Base-by-base conservation (phyloP, 768 basidiomycete genomes). In the Tylopilus vinaceipallidus region DNA sequence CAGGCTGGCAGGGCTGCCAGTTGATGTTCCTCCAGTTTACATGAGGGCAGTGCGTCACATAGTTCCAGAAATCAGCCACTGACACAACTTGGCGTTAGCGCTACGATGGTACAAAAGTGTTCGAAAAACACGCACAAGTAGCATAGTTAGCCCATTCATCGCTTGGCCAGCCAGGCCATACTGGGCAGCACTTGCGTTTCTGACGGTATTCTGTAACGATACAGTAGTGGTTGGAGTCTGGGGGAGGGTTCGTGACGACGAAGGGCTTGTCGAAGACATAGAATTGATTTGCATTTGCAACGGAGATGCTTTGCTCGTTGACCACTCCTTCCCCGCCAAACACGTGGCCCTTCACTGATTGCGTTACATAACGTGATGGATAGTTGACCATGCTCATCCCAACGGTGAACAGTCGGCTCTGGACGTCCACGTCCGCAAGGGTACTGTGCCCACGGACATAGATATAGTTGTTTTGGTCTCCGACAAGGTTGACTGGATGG, bases 391-490 rank as follows among this genome's bases (percentile, higher is more conserved):
- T 2, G 10, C 12, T 41, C 24, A 26, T 27, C 0, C 1, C 6
- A 8, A 53, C 7, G 3, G 42, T 24, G 4, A 35, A 53, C 16
- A 53, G 0, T 34, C 47, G 49, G 17, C 26, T 32, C 22, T 53
- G 47, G 22, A 49, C 38, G 23, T 53, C 52, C n/a, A 53, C 45
- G 19, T 45, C 47, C 11, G 39, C 6, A 10, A 37, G 22, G 13
- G 47, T 53, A 44, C 47, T 53, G 40, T 53, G 48, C 10, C 52
- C 52, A 6, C 52, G 47, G 14, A 53, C 1, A 29, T 45, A 53
- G 33, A 53, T 14, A 14, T 53, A 53, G 16, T 45, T 53, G 39
- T 45, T 13, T 11, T 12, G 7, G 17, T 16, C 22, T 22, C 52
- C 52, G 11, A 53, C 43, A 13, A 53, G 47, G 27, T 20, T 27